These are phyloP conservation scores for Leccinum sublutescens DNA, from an alignment of 768 basidiomycete genomes.

Conservation along the genomic window DNA sequence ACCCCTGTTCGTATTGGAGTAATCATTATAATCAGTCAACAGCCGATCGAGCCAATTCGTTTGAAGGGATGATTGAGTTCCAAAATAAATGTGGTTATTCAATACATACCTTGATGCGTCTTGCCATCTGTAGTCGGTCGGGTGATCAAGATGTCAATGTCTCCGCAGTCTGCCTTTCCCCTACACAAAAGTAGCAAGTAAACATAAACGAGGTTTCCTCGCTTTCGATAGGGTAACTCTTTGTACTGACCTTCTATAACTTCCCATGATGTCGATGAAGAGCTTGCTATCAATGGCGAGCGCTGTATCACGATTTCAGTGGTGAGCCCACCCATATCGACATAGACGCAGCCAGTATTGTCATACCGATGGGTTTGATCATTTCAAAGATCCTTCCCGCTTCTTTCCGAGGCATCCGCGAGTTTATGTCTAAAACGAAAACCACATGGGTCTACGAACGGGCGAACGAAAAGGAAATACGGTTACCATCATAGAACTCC, in stretches of 20 bases:
- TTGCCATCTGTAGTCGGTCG: constrained; percentile 68
- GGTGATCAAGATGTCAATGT: constrained; percentile 89
- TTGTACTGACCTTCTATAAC: constrained; percentile 65
- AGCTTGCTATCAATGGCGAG: constrained; percentile 67
- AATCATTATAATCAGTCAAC: neutral
- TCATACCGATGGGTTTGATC: constrained; percentile 68
- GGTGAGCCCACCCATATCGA: neutral
- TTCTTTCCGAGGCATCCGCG: constrained; percentile 82
- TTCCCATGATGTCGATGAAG: constrained; percentile 88
- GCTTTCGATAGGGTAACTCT: neutral
- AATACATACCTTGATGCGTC: constrained; percentile 64
- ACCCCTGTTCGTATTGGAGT: constrained; percentile 48
- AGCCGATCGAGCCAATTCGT: neutral
- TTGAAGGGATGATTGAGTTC: neutral
- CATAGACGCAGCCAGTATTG: neutral
- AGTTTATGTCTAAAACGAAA: constrained; percentile 65
- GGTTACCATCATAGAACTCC: constrained; percentile 64
- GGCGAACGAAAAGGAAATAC: neutral
- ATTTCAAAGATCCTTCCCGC: constrained; percentile 68
- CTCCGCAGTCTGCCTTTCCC: constrained; percentile 81
- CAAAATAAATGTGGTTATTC: neutral
- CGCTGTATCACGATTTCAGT: constrained; percentile 42
- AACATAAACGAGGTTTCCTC: neutral
- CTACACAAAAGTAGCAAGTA: constrained; percentile 34
- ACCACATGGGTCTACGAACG: neutral